Evolutionary conservation across 78 protist genomes (phyloP).

Genomic region (Mantamonas sphyraenae): DNA sequence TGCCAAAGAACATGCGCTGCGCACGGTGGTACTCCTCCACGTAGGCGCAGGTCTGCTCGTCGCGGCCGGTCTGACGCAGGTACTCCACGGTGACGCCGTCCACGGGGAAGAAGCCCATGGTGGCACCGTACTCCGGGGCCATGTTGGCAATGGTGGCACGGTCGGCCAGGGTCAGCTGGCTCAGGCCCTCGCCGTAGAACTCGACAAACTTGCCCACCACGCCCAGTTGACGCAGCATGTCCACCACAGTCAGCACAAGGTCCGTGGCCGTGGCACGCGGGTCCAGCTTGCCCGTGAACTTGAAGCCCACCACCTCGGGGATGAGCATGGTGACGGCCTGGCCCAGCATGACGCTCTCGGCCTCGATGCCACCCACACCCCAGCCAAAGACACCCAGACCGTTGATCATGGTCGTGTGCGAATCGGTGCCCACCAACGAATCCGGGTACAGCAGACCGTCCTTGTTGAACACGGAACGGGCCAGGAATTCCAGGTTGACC

Average conservation of each 20-base stretch:
- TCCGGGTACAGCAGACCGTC: slow-evolving; percentile 72
- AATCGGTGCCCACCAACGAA: slow-evolving; percentile 77
- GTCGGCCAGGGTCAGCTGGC: slow-evolving; percentile 61
- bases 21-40: slow-evolving; percentile 36
- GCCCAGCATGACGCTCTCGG: slow-evolving; percentile 80
- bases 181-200: slow-evolving; percentile 70
- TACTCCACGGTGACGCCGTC: slow-evolving; percentile 51
- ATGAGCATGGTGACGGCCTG: slow-evolving; percentile 66
- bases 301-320: slow-evolving; percentile 76
- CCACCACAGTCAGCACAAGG: slow-evolving; percentile 46
- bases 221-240: slow-evolving; percentile 50
- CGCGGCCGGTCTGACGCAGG: slow-evolving; percentile 43
- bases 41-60: slow-evolving; percentile 13
- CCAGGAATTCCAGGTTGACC: slow-evolving; percentile 80
- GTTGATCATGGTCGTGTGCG: slow-evolving; percentile 78
- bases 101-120: slow-evolving; percentile 80
- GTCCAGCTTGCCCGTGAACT: slow-evolving; percentile 59
- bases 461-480: slow-evolving; percentile 64
- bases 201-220: slow-evolving; percentile 86
- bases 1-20: background rate
- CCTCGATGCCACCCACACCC: slow-evolving; percentile 83
- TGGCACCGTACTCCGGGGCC: slow-evolving; percentile 89
- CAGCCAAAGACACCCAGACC: slow-evolving; percentile 67
- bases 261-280: slow-evolving; percentile 74
- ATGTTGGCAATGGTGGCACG: slow-evolving; percentile 86